Evolutionary conservation across 169 alveolate genomes (phyloP).

Genomic region (Eimeria necatrix): DNA sequence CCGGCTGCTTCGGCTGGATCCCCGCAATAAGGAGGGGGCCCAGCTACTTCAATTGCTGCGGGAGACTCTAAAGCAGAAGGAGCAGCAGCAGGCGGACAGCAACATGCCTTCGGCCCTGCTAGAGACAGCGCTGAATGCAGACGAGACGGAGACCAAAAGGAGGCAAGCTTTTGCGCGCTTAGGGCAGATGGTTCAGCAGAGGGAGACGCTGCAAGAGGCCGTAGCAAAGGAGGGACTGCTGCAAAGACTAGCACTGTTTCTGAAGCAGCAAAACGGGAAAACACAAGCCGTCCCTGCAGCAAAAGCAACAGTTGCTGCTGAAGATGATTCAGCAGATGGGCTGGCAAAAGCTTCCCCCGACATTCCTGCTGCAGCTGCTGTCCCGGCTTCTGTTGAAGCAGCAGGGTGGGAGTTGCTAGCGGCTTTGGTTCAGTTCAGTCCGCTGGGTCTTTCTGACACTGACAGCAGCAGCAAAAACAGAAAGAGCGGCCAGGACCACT

Average conservation of each 20-base stretch:
- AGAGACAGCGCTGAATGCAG: neutral
- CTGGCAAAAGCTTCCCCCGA: neutral
- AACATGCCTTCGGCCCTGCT: neutral
- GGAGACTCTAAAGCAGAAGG: neutral
- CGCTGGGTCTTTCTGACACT: neutral
- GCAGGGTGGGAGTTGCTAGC: slow-evolving; percentile 74
- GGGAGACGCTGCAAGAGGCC: slow-evolving; percentile 3
- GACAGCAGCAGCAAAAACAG: neutral
- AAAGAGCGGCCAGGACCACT: neutral
- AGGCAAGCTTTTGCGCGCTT: neutral
- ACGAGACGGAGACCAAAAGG: neutral
- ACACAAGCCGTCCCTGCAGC: neutral
- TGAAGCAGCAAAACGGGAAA: slow-evolving; percentile 36
- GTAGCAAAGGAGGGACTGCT: slow-evolving; percentile 20
- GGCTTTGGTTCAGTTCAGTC: slow-evolving; percentile 54
- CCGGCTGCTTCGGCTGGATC: slow-evolving; percentile 15
- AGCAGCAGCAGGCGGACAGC: slow-evolving; percentile 38
- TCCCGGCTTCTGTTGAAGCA: slow-evolving; percentile 60
- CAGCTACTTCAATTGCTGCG: neutral
- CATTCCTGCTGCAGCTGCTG: neutral
- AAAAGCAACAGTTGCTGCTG: neutral
- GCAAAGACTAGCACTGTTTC: neutral
- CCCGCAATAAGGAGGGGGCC: neutral
- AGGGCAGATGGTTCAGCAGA: neutral
- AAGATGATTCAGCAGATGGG: neutral